Conservation (phyloP, 2,329 filamentous ascomycete species). For the Paecilomyces niveus region DNA sequence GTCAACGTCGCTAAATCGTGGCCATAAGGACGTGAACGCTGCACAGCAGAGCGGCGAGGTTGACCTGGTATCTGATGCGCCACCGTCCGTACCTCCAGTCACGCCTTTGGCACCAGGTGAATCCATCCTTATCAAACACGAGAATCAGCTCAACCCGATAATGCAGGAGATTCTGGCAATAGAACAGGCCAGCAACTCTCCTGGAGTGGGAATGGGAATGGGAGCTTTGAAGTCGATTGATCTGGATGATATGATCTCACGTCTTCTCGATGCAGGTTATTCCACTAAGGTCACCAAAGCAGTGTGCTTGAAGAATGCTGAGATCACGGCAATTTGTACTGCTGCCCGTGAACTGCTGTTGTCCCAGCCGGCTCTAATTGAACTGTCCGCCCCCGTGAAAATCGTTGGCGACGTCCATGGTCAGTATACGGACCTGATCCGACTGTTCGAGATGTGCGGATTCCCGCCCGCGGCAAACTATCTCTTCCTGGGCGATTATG, state of each 20-base stretch:
- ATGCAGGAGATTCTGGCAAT: background rate
- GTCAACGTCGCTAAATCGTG: conserved; percentile 63
- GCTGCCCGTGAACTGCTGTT: conserved; percentile 83
- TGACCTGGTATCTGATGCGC: conserved; percentile 86
- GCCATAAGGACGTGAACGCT: conserved; percentile 69
- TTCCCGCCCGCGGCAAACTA: conserved; percentile 91
- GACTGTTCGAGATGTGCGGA: conserved; percentile 98
- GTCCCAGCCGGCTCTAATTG: conserved; percentile 83
- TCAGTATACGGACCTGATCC: conserved; percentile 91
- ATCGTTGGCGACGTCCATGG: conserved; percentile 96
- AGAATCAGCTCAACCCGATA: conserved; percentile 62
- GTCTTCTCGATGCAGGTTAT: conserved; percentile 89
- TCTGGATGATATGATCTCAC: conserved; percentile 93
- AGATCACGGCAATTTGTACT: conserved; percentile 89
- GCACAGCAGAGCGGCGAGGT: conserved; percentile 86
- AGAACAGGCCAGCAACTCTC: background rate
- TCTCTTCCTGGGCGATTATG: conserved; percentile 91
- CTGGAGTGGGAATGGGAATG: conserved; percentile 60
- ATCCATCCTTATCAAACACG: conserved; percentile 81
- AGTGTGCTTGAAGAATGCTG: conserved; percentile 93
- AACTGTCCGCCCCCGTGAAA: conserved; percentile 91
- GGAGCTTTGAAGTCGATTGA: conserved; percentile 87
- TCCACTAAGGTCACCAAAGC: conserved; percentile 96
- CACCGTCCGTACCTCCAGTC: conserved; percentile 57
- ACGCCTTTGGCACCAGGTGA: conserved; percentile 67